Evolutionary conservation across 441 rosid species (phyloP).

Genomic region (Populus hybrid): DNA sequence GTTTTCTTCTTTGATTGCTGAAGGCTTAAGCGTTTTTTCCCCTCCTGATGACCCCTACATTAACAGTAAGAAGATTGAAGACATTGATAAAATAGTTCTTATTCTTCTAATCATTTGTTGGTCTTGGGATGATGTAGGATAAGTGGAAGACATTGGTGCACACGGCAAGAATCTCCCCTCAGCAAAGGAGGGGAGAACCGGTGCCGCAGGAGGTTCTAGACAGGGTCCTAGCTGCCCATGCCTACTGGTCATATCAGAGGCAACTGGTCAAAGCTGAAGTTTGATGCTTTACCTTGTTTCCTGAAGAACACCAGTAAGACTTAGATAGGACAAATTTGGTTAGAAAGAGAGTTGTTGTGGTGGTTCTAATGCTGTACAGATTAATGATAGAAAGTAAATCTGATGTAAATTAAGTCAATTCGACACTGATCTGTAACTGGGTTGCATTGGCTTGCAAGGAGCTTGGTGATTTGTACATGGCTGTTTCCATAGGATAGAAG

Average conservation of each 20-base stretch:
- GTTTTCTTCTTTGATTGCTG: too few relatives aligned
- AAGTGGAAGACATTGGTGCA: conserved; percentile 79
- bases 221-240: conserved; percentile 57
- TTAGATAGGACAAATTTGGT: too few relatives aligned
- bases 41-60: too few relatives aligned
- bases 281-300: conserved; percentile 13
- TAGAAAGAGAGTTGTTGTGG: background rate
- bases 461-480: conserved; percentile 4
- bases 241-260: conserved; percentile 54
- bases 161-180: conserved; percentile 72
- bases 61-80: too few relatives aligned
- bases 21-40: too few relatives aligned
- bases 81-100: too few relatives aligned
- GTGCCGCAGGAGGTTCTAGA: conserved; percentile 66
- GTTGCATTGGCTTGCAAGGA: conserved; percentile 4
- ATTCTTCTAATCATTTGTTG: background rate
- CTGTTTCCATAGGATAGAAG: background rate
- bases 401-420: conserved; percentile 15
- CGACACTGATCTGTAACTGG: conserved; percentile 5
- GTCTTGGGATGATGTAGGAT: conserved; percentile 36
- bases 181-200: conserved; percentile 74
- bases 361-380: conserved; percentile 12
- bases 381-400: conserved; percentile 1
- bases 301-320: background rate
- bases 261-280: conserved; percentile 26